Base-by-base conservation (phyloP, 2,329 filamentous ascomycete genomes). In the Lasiodiplodia theobromae region DNA sequence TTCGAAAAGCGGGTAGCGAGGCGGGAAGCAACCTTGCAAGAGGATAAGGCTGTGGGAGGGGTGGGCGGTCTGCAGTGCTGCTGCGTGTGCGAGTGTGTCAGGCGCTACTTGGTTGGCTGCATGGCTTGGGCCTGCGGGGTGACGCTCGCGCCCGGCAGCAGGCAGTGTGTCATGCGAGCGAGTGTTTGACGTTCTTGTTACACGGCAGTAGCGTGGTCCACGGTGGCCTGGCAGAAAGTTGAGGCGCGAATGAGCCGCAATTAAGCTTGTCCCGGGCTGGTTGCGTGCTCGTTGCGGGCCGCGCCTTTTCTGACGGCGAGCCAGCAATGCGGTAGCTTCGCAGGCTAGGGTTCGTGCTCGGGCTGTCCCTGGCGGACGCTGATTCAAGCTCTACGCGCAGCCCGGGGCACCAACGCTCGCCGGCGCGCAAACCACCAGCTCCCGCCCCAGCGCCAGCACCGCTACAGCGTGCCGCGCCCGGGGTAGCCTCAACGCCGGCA, bases 1-100 rank as follows among this genome's bases (percentile, higher is more conserved):
- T 56, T 56, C 51, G 49, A 66, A 56, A 66, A 56, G 51, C 64
- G 64, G 52, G 64, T 57, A 64, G 60, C 60, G 60, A 64, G 58
- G 60, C 60, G 60, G 60, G 60, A 38, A 64, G 60, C 60, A 64
- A 52, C 60, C 60, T 64, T 64, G 60, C 23, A 23, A 38, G 58
- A 37, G 47, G 31, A 47, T 31, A 37, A 37, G 47, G 60, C 31
- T 64, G n/a, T 23, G 31, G 60, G 25, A 44, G 40, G 12, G 37
- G 58, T n/a, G 38, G 23, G 47, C 40, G 37, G 34, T 37, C 44
- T 47, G 14, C n/a, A n/a, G 44, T 18, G 16, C 18, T 57, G 38
- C 23, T 51, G 60, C 44, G 47, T 37, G 58, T 63, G 58, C 58
- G 58, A 63, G 58, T 51, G 58, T 63, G 58, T 62, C 58, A 49